Conservation (phyloP, 2,329 filamentous ascomycete genomes). For the Fusarium zealandicum region DNA sequence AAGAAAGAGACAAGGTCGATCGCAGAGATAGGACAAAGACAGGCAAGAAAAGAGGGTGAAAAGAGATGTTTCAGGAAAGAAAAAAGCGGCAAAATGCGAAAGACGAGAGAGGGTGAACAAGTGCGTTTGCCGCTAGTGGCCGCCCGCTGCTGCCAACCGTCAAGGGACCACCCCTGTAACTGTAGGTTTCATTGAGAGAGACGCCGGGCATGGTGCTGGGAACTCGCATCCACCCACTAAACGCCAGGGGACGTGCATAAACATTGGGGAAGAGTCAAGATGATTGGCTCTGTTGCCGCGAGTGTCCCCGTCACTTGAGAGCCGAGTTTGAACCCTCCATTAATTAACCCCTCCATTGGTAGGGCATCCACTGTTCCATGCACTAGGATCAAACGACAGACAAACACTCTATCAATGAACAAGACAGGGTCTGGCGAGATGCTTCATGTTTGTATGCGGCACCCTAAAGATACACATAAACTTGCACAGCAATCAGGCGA, state of each 20-base stretch:
- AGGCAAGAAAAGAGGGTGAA: background rate
- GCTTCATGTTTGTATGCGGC: too few relatives aligned
- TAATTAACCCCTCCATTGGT: too few relatives aligned
- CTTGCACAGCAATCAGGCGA: constrained; percentile 39
- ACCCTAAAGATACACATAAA: too few relatives aligned
- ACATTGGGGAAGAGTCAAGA: background rate
- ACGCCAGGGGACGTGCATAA: background rate
- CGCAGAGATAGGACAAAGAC: background rate
- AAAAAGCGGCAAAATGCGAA: background rate
- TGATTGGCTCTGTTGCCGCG: constrained; percentile 19
- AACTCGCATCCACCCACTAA: background rate
- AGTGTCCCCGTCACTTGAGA: constrained; percentile 10
- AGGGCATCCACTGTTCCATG: too few relatives aligned
- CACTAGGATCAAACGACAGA: too few relatives aligned
- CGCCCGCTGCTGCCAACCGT: background rate
- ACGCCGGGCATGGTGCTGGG: background rate
- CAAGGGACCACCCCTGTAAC: background rate
- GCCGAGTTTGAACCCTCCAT: too few relatives aligned
- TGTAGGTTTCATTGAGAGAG: background rate
- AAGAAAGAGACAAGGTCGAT: background rate
- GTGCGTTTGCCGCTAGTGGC: background rate
- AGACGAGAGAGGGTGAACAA: background rate
- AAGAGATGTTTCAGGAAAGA: background rate
- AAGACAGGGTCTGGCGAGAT: too few relatives aligned
- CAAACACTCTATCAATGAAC: too few relatives aligned